These are phyloP conservation scores for Rhynchospora tenuis DNA, from an alignment of 176 grass and related monocot species.

Conservation along the genomic window DNA sequence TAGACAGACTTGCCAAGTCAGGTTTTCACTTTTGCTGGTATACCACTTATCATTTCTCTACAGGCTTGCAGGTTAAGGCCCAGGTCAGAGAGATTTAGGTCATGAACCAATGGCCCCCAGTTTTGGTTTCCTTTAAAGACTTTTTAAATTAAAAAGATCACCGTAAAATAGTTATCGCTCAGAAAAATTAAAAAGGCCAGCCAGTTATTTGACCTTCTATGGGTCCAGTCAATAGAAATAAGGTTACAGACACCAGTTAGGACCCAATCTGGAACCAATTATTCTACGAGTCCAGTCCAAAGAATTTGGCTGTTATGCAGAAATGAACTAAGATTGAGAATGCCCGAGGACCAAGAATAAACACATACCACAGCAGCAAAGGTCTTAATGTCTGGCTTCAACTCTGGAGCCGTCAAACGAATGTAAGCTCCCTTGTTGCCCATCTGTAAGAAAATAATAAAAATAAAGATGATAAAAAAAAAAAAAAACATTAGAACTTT, in stretches of 20 bases:
- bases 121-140: not conserved
- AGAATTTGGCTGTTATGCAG: not conserved
- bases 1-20: not conserved
- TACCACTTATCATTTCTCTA: not conserved
- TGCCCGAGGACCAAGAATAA: not conserved
- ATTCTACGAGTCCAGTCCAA: not conserved
- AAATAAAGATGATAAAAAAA: not conserved
- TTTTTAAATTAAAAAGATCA: not conserved
- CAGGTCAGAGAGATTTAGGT: not conserved
- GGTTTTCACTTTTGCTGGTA: not conserved
- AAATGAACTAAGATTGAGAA: not conserved
- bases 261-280: not conserved
- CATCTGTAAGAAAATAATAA: conserved; percentile 47
- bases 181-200: not conserved
- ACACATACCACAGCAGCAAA: conserved; percentile 48
- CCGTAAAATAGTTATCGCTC: not conserved
- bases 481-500: not conserved
- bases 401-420: conserved; percentile 49
- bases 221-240: not conserved
- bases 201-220: not conserved
- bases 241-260: not conserved
- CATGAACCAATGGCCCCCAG: not conserved
- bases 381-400: conserved; percentile 67
- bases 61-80: not conserved
- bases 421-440: conserved; percentile 96